Evolutionary conservation across 106 monocot genomes (phyloP), one percentile per base, ranked within the genome.

Genomic region (Posidonia australis): DNA sequence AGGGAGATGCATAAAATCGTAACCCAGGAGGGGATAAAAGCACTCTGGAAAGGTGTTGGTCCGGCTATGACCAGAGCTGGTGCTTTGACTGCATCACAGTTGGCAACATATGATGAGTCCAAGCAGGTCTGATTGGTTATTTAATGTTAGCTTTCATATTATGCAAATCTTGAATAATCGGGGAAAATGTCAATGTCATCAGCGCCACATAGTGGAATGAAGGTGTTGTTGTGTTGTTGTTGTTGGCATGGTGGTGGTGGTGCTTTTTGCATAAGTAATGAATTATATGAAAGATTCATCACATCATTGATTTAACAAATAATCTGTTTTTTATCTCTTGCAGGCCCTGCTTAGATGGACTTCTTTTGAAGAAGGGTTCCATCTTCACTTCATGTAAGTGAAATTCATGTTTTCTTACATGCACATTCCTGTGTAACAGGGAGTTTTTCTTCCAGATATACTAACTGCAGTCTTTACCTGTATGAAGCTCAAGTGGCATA

Each of bases 31-130:
- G 93, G 93, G 18, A 18, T 84, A 0, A 66, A 62, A 67, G 84
- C 86, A 58, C 84, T 94, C 48, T 94, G 93, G 93, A 94, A 89
- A 78, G 93, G 93, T 68, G 86, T 94, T 67, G 86, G 89, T 31
- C 86, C 93, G 55, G 89, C 93, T 74, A 84, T 94, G 89, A 66
- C 82, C 13, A 83, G 93, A 74, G 93, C 93, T 54, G 67, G 86
- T 46, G 73, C 82, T 72, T 76, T 94, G 26, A 94, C 93, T 24
- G 93, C 89, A 69, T 89, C 93, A 49, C 93, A 94, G 51, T 19
- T 94, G 58, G 86, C 89, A 42, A 90, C 89, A 53, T 94, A 94
- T 76, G 93, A 94, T 76, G 93, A 94, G 73, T 81, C 79, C 36
- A 94, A 94, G 77, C 89, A 94, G 93, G 93, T 94, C 1, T 18